phyloP scores from a whole-genome alignment of 352 stramenopile species.

The Phytophthora pluvialis region DNA sequence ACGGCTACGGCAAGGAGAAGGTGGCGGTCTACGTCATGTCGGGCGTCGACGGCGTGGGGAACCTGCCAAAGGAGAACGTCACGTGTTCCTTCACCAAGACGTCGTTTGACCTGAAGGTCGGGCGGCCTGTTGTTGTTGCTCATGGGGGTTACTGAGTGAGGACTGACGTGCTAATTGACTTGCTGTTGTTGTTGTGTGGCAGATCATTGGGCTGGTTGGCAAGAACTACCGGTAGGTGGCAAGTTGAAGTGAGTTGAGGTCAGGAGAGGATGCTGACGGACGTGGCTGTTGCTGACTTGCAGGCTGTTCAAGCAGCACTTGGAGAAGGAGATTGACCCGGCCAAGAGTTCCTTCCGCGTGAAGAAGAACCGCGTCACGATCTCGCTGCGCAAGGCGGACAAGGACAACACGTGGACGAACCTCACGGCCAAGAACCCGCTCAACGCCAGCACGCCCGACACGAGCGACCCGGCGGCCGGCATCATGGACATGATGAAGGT shows the following conservation, averaged over 20 bases:
- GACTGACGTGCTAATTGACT: not conserved
- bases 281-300: not conserved
- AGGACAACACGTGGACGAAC: constrained; percentile 82
- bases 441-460: constrained; percentile 52
- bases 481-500: constrained; percentile 95
- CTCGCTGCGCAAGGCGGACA: constrained; percentile 76
- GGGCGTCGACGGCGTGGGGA: constrained; percentile 77
- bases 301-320: constrained; percentile 79
- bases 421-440: constrained; percentile 83
- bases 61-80: constrained; percentile 74
- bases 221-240: constrained; percentile 70
- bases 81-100: constrained; percentile 81
- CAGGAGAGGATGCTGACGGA: constrained; percentile 4
- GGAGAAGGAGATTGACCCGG: constrained; percentile 83
- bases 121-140: not conserved
- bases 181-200: not conserved
- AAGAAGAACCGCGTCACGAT: constrained; percentile 91
- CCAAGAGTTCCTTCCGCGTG: constrained; percentile 79
- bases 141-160: not conserved
- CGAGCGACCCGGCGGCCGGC: constrained; percentile 72
- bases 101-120: constrained; percentile 86
- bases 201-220: constrained; percentile 69
- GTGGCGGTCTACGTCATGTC: constrained; percentile 87
- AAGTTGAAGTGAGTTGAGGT: not conserved
- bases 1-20: constrained; percentile 89